Conservation (phyloP, 495 filamentous ascomycete genomes). For the Neurospora sp. region DNA sequence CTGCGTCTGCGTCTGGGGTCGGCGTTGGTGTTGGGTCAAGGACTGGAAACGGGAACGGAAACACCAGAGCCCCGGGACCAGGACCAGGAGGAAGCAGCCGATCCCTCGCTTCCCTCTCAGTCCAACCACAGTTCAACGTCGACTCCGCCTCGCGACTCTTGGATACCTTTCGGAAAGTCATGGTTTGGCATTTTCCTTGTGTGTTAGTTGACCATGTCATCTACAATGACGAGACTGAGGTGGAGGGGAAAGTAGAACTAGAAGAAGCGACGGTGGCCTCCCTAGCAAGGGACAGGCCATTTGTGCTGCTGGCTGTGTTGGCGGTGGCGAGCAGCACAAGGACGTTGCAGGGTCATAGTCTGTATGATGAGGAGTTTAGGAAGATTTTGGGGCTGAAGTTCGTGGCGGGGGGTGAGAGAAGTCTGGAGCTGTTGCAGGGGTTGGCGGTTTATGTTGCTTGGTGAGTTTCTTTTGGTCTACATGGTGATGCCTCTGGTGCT, state of each 20-base stretch:
- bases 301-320: constrained; percentile 35
- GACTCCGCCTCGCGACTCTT: constrained; percentile 34
- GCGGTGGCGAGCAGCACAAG: constrained; percentile 32
- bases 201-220: constrained; percentile 4
- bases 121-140: constrained; percentile 39
- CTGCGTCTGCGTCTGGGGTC: background rate
- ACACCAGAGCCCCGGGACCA: background rate
- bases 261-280: constrained; percentile 25
- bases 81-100: constrained; percentile 7
- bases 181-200: constrained; percentile 33
- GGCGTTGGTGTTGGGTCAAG: background rate
- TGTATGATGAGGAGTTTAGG: constrained; percentile 41
- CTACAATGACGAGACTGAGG: background rate
- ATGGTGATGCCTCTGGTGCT: background rate
- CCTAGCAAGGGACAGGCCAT: constrained; percentile 28
- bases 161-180: constrained; percentile 21
- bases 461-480: constrained; percentile 16
- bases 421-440: constrained; percentile 34
- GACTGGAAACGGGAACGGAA: background rate
- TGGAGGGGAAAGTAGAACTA: constrained; percentile 8
- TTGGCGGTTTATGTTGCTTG: constrained; percentile 36
- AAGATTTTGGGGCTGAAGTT: constrained; percentile 40
- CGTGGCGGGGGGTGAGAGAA: constrained; percentile 37
- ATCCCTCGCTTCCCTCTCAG: constrained; percentile 16
- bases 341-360: constrained; percentile 32